Evolutionary conservation across 805 yeast species (phyloP), one percentile per base, ranked within the genome.

Genomic region (Candida schatavii): DNA sequence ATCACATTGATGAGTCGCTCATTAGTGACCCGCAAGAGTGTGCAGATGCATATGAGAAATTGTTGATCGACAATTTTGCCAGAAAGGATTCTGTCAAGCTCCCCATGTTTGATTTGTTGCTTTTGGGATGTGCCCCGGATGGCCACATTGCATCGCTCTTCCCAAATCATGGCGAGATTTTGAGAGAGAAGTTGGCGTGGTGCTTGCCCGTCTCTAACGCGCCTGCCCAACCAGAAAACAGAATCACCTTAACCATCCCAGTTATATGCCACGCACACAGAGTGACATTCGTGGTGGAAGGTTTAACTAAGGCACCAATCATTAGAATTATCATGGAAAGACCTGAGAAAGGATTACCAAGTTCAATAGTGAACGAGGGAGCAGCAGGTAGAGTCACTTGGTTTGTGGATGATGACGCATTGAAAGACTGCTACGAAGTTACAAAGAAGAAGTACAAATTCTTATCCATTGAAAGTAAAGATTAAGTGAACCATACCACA

Each of bases 101-200:
- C 47, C 99, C 99, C 45, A 82, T 88, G 80, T 91, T 93, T 67
- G 98, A 93, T 63, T 68, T 93, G 41, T 77, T 93, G 47, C 70
- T 93, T 50, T 73, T 93, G 45, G 99, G 99, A 20, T 91, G 98
- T 72, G 99, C 99, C 0, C 98, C 98, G 2, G 99, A 91, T 63
- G 99, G 99, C 18, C 99, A 91, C 63, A 87, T 88, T 57, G 96
- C 97, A 40, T 88, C 96, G n/a, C 75, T 91, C 42, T 91, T 91
- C 72, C 99, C 99, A 18, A 84, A 85, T 59, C 93, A 87, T 56
- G 74, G 74, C 28, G 93, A 87, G 51, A 84, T 86, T 42, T 70
- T 91, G 50, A 77, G 97, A 57, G 99, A 91, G 62, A 78, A 83
- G 47, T 76, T 85, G 51, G 97, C 97, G 1, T 91, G 98, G 97